phyloP scores from a whole-genome alignment of 1,139 yeast species.

The Scheffersomyces quercinus region DNA sequence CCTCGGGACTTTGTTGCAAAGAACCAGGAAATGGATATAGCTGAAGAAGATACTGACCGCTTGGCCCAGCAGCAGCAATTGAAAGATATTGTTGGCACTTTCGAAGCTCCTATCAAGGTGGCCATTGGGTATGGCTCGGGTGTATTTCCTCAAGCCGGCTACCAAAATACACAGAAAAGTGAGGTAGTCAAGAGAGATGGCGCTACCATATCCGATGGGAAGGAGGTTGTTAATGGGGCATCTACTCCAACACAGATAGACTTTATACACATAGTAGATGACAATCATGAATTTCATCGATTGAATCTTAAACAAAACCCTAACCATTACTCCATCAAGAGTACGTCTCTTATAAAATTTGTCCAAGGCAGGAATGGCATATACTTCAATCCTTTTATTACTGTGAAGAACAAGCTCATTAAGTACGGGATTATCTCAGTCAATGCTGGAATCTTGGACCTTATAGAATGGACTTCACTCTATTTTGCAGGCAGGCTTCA shows the following conservation, averaged over 20 bases:
- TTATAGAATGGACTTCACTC: slow-evolving; percentile 79
- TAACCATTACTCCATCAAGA: slow-evolving; percentile 55
- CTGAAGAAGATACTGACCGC: slow-evolving; percentile 24
- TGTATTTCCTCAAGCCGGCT: slow-evolving; percentile 77
- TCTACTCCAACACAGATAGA: slow-evolving; percentile 66
- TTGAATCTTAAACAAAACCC: slow-evolving; percentile 65
- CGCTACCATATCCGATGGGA: background rate
- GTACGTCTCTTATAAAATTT: slow-evolving; percentile 53
- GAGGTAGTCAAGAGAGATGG: slow-evolving; percentile 9
- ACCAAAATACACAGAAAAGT: slow-evolving; percentile 29
- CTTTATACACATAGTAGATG: slow-evolving; percentile 79
- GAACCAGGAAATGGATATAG: slow-evolving; percentile 58
- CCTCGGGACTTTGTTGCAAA: slow-evolving; percentile 25
- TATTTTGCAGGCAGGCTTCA: slow-evolving; percentile 93
- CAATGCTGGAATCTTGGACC: slow-evolving; percentile 61
- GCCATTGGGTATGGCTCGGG: slow-evolving; percentile 97
- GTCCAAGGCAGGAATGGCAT: slow-evolving; percentile 81
- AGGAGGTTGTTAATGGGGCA: background rate
- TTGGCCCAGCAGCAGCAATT: slow-evolving; percentile 33
- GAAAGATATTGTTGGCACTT: slow-evolving; percentile 51
- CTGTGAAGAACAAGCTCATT: slow-evolving; percentile 55
- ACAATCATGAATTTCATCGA: slow-evolving; percentile 74
- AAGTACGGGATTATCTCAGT: slow-evolving; percentile 86
- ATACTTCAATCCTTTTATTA: slow-evolving; percentile 88
- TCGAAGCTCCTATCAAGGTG: slow-evolving; percentile 67